Base-by-base conservation (phyloP, 1,284 basidiomycete species). In the Malassezia obtusa region DNA sequence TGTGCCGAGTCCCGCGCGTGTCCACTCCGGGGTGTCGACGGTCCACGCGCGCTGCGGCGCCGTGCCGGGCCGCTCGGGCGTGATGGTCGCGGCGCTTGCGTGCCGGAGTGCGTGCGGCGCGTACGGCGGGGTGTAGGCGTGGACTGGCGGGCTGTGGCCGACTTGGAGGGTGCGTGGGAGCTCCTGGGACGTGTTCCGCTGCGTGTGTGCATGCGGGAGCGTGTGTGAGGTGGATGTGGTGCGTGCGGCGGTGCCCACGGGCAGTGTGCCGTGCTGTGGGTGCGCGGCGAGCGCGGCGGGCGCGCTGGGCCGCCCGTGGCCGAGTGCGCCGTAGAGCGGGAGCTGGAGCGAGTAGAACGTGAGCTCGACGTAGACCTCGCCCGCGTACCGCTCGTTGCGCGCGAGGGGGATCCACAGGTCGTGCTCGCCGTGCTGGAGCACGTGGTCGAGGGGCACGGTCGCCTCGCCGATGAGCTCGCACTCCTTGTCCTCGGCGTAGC, bases 401-500 rank as follows among this genome's bases (percentile, higher is more conserved):
- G 61, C 63, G 57, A 73, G 66, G 19, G 64, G 84, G 70, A 94
- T 91, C 92, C 92, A 98, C 72, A 95, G 92, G 77, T 99, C 94
- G 2, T 89, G 89, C 75, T 96, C 92, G 44, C 94, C 94, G 75
- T 86, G 89, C 58, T 87, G 88, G 63, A 98, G 77, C 15, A 86
- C 91, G 61, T 90, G 86, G 9, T 86, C 86, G 45, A 98, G 79
- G 73, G 92, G 85, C 2, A 98, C 86, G 37, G 82, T 79, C 1
- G 83, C 78, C 74, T 98, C 91, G 41, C 94, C 94, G 73, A 99
- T 92, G 62, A 96, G 79, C 68, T 92, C 90, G 46, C 94, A 92
- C 59, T 87, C 84, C 48, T 85, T 80, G 75, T 98, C 92, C 74
- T 96, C 91, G 14, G 94, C 92, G 74, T 85, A 99, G 75, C 89